Conservation (phyloP, 2,329 filamentous ascomycete genomes). For the Hortaea werneckii region DNA sequence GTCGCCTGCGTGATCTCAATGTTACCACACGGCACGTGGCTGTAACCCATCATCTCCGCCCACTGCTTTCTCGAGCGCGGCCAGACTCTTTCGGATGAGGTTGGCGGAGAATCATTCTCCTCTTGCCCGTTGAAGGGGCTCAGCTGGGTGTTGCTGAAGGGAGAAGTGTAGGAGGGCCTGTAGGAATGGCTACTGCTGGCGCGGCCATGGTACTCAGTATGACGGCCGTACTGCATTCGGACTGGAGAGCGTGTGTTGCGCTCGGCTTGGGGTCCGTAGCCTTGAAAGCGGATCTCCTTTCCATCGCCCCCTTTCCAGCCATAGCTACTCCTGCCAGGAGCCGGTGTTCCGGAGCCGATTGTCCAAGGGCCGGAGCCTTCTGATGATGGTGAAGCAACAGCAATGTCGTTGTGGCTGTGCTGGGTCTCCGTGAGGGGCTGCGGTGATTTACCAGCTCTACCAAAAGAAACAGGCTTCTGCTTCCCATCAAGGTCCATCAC, state of each 20-base stretch:
- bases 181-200: background rate
- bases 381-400: background rate
- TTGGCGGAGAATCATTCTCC: background rate
- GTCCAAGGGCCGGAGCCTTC: constrained; percentile 9
- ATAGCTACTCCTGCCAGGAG: constrained; percentile 8
- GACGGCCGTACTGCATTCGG: constrained; percentile 9
- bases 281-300: constrained; percentile 25
- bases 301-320: constrained; percentile 27
- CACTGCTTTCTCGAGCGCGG: constrained; percentile 18
- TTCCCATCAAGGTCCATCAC: constrained; percentile 6
- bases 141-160: too few relatives aligned
- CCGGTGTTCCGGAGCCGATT: constrained; percentile 9
- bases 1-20: constrained; percentile 12
- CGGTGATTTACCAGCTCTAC: background rate
- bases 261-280: constrained; percentile 24
- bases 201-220: background rate
- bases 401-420: constrained; percentile 3
- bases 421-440: constrained; percentile 7
- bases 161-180: too few relatives aligned
- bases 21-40: constrained; percentile 12
- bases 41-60: constrained; percentile 11
- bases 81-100: constrained; percentile 9
- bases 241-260: constrained; percentile 16
- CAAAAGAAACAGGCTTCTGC: constrained; percentile 9
- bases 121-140: constrained; percentile 1